Evolutionary conservation across 805 yeast genomes (phyloP).

Genomic region (Citeromyces nyonsensis): DNA sequence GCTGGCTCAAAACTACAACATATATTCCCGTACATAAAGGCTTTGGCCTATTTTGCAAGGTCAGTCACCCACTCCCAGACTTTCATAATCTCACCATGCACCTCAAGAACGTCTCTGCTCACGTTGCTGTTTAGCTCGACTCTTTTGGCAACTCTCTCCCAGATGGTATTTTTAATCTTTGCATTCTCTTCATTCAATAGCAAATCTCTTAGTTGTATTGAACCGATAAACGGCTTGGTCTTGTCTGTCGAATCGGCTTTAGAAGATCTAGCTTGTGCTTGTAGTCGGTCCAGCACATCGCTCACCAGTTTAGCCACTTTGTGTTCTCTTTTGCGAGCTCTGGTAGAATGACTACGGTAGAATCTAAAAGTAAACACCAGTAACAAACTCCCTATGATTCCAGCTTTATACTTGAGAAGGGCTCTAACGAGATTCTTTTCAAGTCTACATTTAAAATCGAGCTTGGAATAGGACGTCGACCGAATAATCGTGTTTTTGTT

Average conservation of each 20-base stretch:
- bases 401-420: slow-evolving; percentile 9
- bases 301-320: slow-evolving; percentile 27
- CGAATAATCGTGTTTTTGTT: slow-evolving; percentile 41
- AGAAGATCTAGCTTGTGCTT: slow-evolving; percentile 23
- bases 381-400: slow-evolving; percentile 6
- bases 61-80: slow-evolving; percentile 78
- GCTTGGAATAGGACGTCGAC: slow-evolving; percentile 35
- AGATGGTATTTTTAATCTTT: slow-evolving; percentile 23
- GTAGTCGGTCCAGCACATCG: slow-evolving; percentile 33
- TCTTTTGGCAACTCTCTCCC: slow-evolving; percentile 39
- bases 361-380: neutral
- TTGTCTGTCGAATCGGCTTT: slow-evolving; percentile 15
- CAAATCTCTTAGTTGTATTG: slow-evolving; percentile 60
- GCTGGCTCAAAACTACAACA: no score
- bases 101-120: slow-evolving; percentile 44
- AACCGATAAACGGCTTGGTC: slow-evolving; percentile 36
- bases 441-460: slow-evolving; percentile 12
- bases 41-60: slow-evolving; percentile 7
- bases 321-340: slow-evolving; percentile 14
- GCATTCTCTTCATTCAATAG: slow-evolving; percentile 24
- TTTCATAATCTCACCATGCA: slow-evolving; percentile 76
- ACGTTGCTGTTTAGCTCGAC: slow-evolving; percentile 59
- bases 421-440: slow-evolving; percentile 9
- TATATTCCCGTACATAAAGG: no score
- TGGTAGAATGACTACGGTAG: neutral